phyloP scores from a whole-genome alignment of 371 early-diverging fungal species.

The Mortierella polycephala region DNA sequence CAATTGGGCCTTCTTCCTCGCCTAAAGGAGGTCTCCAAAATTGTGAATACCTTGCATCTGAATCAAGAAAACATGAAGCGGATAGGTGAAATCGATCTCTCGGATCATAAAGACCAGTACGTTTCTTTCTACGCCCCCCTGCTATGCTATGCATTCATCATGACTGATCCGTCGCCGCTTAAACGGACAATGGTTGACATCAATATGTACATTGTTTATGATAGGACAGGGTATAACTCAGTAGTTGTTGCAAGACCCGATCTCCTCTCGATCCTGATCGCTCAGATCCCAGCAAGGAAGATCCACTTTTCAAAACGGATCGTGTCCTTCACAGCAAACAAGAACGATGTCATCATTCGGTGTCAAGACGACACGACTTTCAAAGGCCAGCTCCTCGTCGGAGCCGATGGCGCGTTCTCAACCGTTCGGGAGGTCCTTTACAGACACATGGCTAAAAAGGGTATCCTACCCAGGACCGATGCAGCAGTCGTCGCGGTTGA shows the following conservation, averaged over 20 bases:
- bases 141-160: too few species aligned
- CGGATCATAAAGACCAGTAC: conserved; percentile 26
- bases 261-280: conserved; percentile 8
- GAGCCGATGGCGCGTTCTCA: conserved; percentile 33
- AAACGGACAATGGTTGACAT: not conserved
- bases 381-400: conserved; percentile 28
- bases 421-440: conserved; percentile 22
- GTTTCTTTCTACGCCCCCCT: not conserved
- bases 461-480: conserved; percentile 24
- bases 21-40: conserved; percentile 15
- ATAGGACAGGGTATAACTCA: conserved; percentile 23
- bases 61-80: conserved; percentile 24
- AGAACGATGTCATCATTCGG: conserved; percentile 27
- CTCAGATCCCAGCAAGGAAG: conserved; percentile 14
- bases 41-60: conserved; percentile 24
- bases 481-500: conserved; percentile 1
- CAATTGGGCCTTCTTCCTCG: conserved; percentile 21
- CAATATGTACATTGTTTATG: not conserved
- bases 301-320: conserved; percentile 31
- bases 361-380: conserved; percentile 23
- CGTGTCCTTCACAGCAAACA: conserved; percentile 15
- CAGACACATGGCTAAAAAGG: conserved; percentile 26
- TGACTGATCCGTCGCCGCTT: too few species aligned
- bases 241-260: conserved; percentile 10
- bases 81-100: conserved; percentile 39